Conservation (phyloP, 768 basidiomycete species). For the Melanogaster broomeanus region DNA sequence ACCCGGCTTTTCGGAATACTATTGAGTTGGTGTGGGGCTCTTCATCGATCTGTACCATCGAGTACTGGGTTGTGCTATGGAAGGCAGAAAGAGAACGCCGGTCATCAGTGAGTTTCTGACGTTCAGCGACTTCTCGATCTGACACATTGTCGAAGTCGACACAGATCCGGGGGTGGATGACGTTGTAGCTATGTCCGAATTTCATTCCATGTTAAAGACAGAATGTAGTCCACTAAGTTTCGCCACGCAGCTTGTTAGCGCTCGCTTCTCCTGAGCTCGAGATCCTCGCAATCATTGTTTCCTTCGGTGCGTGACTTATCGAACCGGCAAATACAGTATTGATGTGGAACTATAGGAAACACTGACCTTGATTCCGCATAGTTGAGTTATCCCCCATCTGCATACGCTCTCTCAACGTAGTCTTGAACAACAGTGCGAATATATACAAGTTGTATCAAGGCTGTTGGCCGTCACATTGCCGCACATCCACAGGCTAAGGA, state of each 20-base stretch:
- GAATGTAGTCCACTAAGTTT: neutral
- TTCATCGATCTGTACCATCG: neutral
- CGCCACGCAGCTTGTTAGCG: slow-evolving; percentile 63
- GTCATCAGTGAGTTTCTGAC: slow-evolving; percentile 61
- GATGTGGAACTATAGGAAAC: slow-evolving; percentile 52
- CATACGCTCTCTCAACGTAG: neutral
- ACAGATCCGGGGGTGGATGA: slow-evolving; percentile 91
- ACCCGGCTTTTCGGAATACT: neutral
- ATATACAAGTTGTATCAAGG: slow-evolving; percentile 76
- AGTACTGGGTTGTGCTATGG: slow-evolving; percentile 16
- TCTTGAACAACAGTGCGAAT: slow-evolving; percentile 51
- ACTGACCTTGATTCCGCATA: slow-evolving; percentile 62
- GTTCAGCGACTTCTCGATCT: neutral
- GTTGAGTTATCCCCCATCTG: slow-evolving; percentile 40
- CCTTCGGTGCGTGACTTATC: slow-evolving; percentile 57
- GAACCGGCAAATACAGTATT: neutral
- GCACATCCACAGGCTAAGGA: slow-evolving; percentile 50
- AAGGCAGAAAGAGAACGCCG: slow-evolving; percentile 39
- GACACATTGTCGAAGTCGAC: slow-evolving; percentile 54
- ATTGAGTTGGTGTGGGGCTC: neutral
- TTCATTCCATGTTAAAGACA: neutral
- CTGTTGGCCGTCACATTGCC: slow-evolving; percentile 59
- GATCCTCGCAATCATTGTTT: slow-evolving; percentile 72
- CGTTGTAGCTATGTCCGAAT: slow-evolving; percentile 67
- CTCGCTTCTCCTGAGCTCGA: slow-evolving; percentile 83